These are phyloP conservation scores for Pelargonium hybrid DNA, from an alignment of 441 rosid genomes.

Conservation along the genomic window DNA sequence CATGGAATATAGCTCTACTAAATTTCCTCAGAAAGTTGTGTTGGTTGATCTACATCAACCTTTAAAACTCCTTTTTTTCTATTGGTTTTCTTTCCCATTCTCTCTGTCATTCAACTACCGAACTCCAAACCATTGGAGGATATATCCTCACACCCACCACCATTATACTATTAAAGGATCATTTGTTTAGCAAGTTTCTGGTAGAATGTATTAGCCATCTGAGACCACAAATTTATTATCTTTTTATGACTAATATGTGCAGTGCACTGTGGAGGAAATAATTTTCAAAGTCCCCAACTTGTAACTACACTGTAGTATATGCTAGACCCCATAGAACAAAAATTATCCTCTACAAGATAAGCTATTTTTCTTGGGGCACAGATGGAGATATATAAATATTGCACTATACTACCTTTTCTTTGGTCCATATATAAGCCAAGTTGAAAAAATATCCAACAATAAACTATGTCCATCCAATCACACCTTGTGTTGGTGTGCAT, in stretches of 20 bases:
- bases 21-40: slow-evolving; percentile 15
- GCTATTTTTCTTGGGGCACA: neutral
- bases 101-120: slow-evolving; percentile 30
- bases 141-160: neutral
- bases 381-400: neutral
- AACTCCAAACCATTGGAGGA: slow-evolving; percentile 33
- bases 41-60: slow-evolving; percentile 24
- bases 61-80: slow-evolving; percentile 13
- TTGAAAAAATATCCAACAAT: slow-evolving; percentile 30
- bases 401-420: neutral
- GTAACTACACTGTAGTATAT: slow-evolving; percentile 2
- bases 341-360: neutral
- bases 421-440: slow-evolving; percentile 23
- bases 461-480: slow-evolving; percentile 60
- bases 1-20: neutral
- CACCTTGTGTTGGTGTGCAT: slow-evolving; percentile 38
- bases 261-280: slow-evolving; percentile 2
- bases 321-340: neutral
- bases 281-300: neutral
- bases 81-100: slow-evolving; percentile 14
- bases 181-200: neutral
- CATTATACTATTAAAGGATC: neutral
- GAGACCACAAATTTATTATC: neutral
- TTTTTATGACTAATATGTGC: neutral
- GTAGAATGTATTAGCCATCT: no score